Percentiles rank a stretch among this genome's conserved stretches.
Conservation (phyloP, 257 asterid species). For the Penstemon eatonii region DNA sequence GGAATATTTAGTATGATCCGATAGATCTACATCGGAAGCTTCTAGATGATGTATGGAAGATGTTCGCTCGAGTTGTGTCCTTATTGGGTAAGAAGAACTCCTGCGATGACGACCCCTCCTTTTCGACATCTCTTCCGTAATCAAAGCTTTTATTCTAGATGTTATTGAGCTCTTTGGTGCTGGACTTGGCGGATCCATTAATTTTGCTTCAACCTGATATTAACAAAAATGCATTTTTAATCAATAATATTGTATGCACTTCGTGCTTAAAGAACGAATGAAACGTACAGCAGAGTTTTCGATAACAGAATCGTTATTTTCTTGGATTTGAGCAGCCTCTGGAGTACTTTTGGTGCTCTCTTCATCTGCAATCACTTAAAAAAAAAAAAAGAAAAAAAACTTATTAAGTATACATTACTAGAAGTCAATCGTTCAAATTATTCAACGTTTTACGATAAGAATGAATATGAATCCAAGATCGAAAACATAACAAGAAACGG, state of each 20-base stretch:
- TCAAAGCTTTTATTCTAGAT: slow-evolving; percentile 62
- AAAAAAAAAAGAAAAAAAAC: neutral
- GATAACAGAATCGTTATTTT: slow-evolving; percentile 16
- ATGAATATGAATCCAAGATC: neutral
- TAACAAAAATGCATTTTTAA: neutral
- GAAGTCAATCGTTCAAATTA: neutral
- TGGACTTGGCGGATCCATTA: slow-evolving; percentile 26
- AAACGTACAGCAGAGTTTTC: slow-evolving; percentile 44
- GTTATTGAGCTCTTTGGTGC: slow-evolving; percentile 61
- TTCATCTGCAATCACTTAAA: slow-evolving; percentile 35
- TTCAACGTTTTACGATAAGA: neutral
- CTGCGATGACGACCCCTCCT: slow-evolving; percentile 58
- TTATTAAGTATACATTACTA: neutral
- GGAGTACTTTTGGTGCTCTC: slow-evolving; percentile 22
- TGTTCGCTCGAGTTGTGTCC: slow-evolving; percentile 24
- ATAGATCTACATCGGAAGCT: slow-evolving; percentile 10
- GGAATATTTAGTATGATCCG: neutral
- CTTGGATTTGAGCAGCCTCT: slow-evolving; percentile 32
- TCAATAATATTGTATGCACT: neutral
- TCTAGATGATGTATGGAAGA: slow-evolving; percentile 30
- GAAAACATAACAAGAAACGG: neutral
- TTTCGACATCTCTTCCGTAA: slow-evolving; percentile 51
- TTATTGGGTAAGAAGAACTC: slow-evolving; percentile 56
- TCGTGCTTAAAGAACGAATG: neutral
- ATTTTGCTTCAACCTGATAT: slow-evolving; percentile 40